phyloP scores from a whole-genome alignment of 2,329 filamentous ascomycete species.

The Periconia sp. region DNA sequence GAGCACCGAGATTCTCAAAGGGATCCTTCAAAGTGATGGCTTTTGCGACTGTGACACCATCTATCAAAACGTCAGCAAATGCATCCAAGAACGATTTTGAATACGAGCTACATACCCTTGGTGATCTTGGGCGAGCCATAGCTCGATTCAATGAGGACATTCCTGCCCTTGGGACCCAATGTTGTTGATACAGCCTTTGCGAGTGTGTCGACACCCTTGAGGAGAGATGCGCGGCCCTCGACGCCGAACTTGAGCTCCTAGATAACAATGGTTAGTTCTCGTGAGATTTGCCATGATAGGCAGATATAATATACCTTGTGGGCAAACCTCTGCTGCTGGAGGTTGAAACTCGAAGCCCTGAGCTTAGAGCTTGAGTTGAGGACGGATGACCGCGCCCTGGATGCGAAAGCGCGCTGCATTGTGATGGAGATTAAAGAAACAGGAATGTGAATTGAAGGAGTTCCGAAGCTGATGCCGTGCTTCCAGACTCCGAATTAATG shows the following conservation, averaged over 20 bases:
- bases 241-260: constrained; percentile 98
- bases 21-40: constrained; percentile 95
- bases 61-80: constrained; percentile 32
- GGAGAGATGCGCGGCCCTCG: constrained; percentile 83
- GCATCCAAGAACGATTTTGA: neutral
- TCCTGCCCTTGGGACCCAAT: constrained; percentile 95
- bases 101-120: constrained; percentile 68
- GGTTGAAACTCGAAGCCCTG: constrained; percentile 59
- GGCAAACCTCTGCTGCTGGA: constrained; percentile 92
- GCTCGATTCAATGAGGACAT: constrained; percentile 97
- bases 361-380: constrained; percentile 64
- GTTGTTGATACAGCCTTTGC: constrained; percentile 95
- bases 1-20: constrained; percentile 98
- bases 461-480: constrained; percentile 31
- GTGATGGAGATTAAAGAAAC: constrained; percentile 43
- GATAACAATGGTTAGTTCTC: constrained; percentile 28
- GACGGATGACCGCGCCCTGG: constrained; percentile 76
- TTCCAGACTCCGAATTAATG: constrained; percentile 38
- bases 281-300: constrained; percentile 1
- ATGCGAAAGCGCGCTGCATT: constrained; percentile 96
- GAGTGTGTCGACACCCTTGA: constrained; percentile 94
- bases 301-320: constrained; percentile 76
- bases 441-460: constrained; percentile 15
- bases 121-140: constrained; percentile 99
- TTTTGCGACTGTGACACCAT: constrained; percentile 62